Evolutionary conservation across 495 filamentous ascomycete species (phyloP).

Genomic region (Talaromyces adpressus): DNA sequence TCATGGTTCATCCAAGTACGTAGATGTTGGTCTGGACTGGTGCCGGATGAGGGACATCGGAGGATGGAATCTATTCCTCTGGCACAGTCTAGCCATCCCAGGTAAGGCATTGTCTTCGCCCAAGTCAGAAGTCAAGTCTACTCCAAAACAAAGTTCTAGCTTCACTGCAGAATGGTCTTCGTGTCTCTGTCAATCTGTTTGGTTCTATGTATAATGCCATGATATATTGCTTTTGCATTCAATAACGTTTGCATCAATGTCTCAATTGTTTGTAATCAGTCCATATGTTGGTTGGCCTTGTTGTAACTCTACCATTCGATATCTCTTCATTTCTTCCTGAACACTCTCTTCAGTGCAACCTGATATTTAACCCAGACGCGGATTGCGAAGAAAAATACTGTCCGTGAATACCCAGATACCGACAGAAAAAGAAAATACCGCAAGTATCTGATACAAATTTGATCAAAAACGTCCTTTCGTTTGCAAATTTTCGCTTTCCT

Average conservation of each 20-base stretch:
- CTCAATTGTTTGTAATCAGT: neutral
- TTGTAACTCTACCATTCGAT: neutral
- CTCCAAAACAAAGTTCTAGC: neutral
- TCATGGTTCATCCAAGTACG: neutral
- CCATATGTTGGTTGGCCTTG: neutral
- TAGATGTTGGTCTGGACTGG: neutral
- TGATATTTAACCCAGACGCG: neutral
- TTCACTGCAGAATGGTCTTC: neutral
- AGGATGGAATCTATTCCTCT: neutral
- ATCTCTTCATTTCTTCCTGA: neutral
- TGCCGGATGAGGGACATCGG: neutral
- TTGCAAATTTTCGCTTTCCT: neutral
- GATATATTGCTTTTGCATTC: neutral
- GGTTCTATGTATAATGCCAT: neutral
- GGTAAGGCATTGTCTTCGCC: neutral
- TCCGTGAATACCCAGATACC: neutral
- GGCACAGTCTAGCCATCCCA: neutral
- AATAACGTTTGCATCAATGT: neutral
- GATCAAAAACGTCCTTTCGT: neutral
- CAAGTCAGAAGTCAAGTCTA: neutral
- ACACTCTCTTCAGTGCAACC: neutral
- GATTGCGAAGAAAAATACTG: neutral
- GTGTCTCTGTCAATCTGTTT: neutral
- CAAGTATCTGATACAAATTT: neutral
- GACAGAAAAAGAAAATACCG: neutral